phyloP scores from a whole-genome alignment of 148 eudicot genomes.

The Chenopodium album region DNA sequence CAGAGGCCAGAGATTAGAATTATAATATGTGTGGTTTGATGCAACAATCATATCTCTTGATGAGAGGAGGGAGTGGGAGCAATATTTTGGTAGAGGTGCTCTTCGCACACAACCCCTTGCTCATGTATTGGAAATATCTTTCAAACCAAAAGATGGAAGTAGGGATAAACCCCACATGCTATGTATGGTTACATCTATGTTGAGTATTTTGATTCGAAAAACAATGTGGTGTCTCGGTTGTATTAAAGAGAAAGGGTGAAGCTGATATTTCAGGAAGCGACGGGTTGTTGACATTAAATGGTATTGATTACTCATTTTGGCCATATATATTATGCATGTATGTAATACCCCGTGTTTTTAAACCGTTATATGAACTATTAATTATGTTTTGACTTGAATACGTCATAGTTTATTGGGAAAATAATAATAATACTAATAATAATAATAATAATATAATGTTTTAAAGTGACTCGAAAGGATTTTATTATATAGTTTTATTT shows the following conservation, averaged over 20 bases:
- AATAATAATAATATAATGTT: no score
- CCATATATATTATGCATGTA: neutral
- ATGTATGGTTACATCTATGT: conserved; percentile 10
- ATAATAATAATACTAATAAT: no score
- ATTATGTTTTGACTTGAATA: no score
- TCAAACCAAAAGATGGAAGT: neutral
- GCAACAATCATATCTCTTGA: neutral
- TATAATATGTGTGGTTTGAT: neutral
- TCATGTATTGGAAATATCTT: neutral
- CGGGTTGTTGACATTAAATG: neutral
- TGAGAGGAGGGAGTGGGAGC: neutral
- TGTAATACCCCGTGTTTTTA: no score
- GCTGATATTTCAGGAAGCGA: neutral
- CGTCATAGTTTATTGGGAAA: no score
- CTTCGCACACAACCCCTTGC: neutral
- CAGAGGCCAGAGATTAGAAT: neutral
- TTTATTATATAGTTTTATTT: no score
- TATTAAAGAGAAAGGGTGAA: neutral
- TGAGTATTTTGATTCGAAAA: neutral
- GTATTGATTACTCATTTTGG: neutral
- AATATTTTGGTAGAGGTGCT: neutral
- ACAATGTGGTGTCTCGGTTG: neutral
- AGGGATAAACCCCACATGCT: neutral
- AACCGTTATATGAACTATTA: no score
- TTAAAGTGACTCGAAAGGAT: no score